Base-by-base conservation (phyloP, 2,329 filamentous ascomycete genomes). In the Monosporascus sp. region DNA sequence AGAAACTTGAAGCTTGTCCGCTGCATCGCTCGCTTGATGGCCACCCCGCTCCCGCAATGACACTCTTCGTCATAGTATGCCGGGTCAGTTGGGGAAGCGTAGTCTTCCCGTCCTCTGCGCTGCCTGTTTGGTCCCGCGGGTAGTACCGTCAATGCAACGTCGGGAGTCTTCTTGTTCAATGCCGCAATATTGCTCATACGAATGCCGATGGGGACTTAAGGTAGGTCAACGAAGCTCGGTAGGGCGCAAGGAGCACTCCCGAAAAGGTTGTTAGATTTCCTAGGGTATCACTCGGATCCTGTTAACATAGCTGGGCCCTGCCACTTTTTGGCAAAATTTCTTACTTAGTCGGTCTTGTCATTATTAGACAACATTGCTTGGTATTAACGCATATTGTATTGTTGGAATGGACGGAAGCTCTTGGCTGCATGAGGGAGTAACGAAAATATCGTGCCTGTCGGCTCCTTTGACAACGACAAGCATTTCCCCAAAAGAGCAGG, bases 1-100 rank as follows among this genome's bases (percentile, higher is more conserved):
- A 62, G 54, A 64, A 63, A 54, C 57, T 61, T 55, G 53, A 62
- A 18, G 58, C 49, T 20, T 65, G 60, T 27, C 54, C 63, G 25
- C 59, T 46, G 24, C 25, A 20, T 27, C 43, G 22, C 43, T 20
- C 20, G 4, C 43, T 54, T 47, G 52, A 50, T 45, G 52, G 48
- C 48, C 55, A 55, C 22, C 54, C 53, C 24, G 58, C 58, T 37
- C 61, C 60, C 49, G 63, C 60, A 35, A 60, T 53, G 43, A 64
- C 57, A 50, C 62, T 59, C 53, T 56, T 63, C 60, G 18, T 54
- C 50, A 55, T 47, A 22, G 25, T 47, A 52, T 46, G 6, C 15
- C 18, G 18, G 9, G 8, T 5, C 39, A 43, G n/a, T 43, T 11
- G 39, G 43, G 48, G 47, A 52, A 54, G 39, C 38, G 50, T 35